These are phyloP conservation scores for Annulohypoxylon truncatum DNA, from an alignment of 2,329 filamentous ascomycete genomes.

Conservation along the genomic window DNA sequence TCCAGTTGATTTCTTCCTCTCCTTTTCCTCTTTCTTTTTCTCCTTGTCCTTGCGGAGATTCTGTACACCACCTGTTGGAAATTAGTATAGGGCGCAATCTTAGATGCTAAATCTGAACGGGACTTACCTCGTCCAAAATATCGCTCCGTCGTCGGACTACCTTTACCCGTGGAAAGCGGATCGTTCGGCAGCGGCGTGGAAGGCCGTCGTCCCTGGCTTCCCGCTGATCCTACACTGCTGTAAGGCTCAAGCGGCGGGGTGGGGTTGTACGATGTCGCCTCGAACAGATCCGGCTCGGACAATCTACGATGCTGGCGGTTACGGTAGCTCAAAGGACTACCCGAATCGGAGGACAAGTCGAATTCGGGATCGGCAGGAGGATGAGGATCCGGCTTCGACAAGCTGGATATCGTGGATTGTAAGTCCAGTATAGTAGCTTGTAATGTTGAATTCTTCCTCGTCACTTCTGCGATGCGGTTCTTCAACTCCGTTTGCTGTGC, in stretches of 20 bases:
- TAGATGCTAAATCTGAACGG: constrained; percentile 55
- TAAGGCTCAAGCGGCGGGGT: constrained; percentile 57
- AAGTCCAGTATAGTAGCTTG: constrained; percentile 64
- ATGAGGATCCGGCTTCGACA: constrained; percentile 32
- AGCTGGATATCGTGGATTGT: constrained; percentile 51
- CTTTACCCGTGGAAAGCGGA: constrained; percentile 43
- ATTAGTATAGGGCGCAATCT: constrained; percentile 58
- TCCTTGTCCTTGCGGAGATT: constrained; percentile 60
- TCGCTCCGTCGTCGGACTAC: constrained; percentile 54
- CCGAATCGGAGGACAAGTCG: constrained; percentile 54
- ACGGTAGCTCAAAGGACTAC: constrained; percentile 54
- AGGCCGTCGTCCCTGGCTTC: constrained; percentile 49
- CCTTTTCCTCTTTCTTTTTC: constrained; percentile 62
- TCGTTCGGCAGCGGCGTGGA: constrained; percentile 55
- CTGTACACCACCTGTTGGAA: constrained; percentile 58
- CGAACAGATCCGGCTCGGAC: constrained; percentile 59
- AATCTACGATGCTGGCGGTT: constrained; percentile 55
- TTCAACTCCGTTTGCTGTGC: constrained; percentile 66
- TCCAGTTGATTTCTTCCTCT: constrained; percentile 54
- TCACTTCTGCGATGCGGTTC: constrained; percentile 62
- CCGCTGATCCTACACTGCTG: constrained; percentile 40
- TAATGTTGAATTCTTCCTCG: constrained; percentile 63
- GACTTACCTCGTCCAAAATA: constrained; percentile 61
- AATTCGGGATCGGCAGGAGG: constrained; percentile 48
- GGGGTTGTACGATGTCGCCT: constrained; percentile 57